These are phyloP conservation scores for Incumbomyces lentus DNA, from an alignment of 2,329 filamentous ascomycete genomes.

Conservation along the genomic window DNA sequence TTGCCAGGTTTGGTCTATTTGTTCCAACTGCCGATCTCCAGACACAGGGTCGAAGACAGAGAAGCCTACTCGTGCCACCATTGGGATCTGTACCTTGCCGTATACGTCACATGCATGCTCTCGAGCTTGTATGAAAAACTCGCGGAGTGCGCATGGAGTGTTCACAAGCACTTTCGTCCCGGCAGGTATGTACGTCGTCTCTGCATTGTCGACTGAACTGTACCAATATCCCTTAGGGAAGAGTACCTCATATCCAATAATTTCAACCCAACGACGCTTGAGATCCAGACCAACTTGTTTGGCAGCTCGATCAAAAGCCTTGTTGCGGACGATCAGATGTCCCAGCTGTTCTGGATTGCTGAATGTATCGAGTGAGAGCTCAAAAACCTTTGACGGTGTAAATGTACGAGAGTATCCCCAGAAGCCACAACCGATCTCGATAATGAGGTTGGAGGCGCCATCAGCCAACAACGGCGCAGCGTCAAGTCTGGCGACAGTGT, in stretches of 20 bases:
- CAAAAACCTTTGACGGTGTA: not conserved
- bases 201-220: not conserved
- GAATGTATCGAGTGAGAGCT: not conserved
- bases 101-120: not conserved
- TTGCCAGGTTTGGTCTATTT: not conserved
- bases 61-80: not conserved
- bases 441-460: not conserved
- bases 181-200: not conserved
- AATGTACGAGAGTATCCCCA: not conserved
- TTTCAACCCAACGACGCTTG: not conserved
- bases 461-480: not conserved
- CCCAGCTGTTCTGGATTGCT: not conserved
- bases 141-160: not conserved
- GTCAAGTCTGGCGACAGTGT: not conserved
- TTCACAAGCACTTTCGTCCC: not conserved
- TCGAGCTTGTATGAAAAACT: not conserved
- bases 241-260: not conserved
- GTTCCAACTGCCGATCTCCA: not conserved
- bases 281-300: not conserved
- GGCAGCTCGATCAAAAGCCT: not conserved
- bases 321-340: not conserved
- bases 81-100: not conserved
- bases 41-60: not conserved
- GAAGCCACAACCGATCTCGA: constrained; percentile 1
- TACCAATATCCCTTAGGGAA: not conserved